Evolutionary conservation across 169 alveolate genomes (phyloP).

Genomic region (Babesia sp.): DNA sequence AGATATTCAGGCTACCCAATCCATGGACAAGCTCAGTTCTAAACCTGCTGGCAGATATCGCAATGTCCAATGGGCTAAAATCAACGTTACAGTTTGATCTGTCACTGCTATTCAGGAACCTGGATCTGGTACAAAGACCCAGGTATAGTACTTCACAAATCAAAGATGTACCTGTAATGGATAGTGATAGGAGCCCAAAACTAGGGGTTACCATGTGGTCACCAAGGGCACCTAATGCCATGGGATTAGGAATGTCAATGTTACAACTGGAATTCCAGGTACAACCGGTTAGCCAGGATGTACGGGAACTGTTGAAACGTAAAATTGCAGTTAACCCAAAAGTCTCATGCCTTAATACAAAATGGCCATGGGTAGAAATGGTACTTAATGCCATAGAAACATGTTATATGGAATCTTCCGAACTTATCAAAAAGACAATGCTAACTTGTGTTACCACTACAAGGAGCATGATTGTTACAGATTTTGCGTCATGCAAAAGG

Average conservation of each 20-base stretch:
- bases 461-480: constrained; percentile 29
- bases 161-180: constrained; percentile 32
- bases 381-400: constrained; percentile 53
- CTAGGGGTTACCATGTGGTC: constrained; percentile 57
- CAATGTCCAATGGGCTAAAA: constrained; percentile 77
- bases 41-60: constrained; percentile 84
- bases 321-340: constrained; percentile 57
- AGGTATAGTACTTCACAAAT: neutral
- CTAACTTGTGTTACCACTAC: constrained; percentile 44
- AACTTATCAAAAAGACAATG: constrained; percentile 53
- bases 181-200: constrained; percentile 54
- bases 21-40: constrained; percentile 90
- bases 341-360: constrained; percentile 27
- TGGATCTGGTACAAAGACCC: constrained; percentile 54
- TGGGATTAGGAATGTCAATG: neutral
- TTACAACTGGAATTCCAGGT: constrained; percentile 30
- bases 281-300: constrained; percentile 56
- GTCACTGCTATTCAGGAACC: constrained; percentile 78
- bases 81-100: constrained; percentile 84
- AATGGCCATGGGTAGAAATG: constrained; percentile 41
- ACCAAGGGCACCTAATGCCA: neutral
- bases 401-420: constrained; percentile 52
- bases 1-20: constrained; percentile 86
- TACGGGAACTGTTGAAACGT: constrained; percentile 45
- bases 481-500: constrained; percentile 30